Evolutionary conservation across 2,329 filamentous ascomycete genomes (phyloP).

Genomic region (Diaporthe sp.): DNA sequence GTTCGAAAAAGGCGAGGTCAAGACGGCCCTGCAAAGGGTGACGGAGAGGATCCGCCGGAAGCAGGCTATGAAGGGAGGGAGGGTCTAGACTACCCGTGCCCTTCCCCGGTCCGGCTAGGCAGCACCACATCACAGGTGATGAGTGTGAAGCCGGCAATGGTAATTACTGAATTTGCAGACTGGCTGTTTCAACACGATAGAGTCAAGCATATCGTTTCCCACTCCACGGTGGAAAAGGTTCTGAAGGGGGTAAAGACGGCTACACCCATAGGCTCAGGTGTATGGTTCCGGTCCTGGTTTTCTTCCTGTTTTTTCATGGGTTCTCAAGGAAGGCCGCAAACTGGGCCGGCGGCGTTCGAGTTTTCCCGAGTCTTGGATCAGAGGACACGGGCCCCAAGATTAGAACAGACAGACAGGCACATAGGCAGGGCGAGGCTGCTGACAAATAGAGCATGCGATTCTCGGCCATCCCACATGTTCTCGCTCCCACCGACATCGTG

Average conservation of each 20-base stretch:
- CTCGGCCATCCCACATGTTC: neutral
- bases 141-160: neutral
- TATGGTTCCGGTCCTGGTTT: constrained; percentile 1
- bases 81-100: constrained; percentile 25
- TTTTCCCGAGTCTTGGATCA: neutral
- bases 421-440: neutral
- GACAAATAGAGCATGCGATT: neutral
- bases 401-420: constrained; percentile 7
- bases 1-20: constrained; percentile 90
- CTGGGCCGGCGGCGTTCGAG: neutral
- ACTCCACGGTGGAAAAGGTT: constrained; percentile 4
- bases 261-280: neutral
- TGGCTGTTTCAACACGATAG: neutral
- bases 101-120: neutral
- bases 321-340: neutral
- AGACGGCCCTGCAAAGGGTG: constrained; percentile 69
- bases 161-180: constrained; percentile 13
- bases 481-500: neutral
- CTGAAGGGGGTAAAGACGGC: neutral
- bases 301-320: neutral
- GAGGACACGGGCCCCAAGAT: neutral
- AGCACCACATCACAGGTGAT: neutral
- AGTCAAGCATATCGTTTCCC: neutral
- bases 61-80: constrained; percentile 63
- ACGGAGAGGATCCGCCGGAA: constrained; percentile 70